These are phyloP conservation scores for Plasmodium gonderi DNA, from an alignment of 169 alveolate species.

Conservation along the genomic window DNA sequence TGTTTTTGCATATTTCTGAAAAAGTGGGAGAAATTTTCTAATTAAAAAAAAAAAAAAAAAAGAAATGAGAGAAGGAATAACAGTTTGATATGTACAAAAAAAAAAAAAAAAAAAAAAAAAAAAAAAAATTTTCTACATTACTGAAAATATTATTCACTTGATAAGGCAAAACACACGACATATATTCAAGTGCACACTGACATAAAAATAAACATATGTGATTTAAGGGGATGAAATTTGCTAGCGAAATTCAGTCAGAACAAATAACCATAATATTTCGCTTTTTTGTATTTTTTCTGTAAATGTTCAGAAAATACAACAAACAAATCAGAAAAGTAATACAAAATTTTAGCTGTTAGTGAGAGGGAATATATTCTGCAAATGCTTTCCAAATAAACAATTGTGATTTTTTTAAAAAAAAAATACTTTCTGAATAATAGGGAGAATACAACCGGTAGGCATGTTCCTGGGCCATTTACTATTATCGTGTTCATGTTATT, in stretches of 20 bases:
- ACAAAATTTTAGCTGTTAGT: conserved; percentile 42
- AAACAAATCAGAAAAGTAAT: conserved; percentile 51
- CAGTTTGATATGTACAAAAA: not conserved
- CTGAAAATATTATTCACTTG: no score
- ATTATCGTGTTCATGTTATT: conserved; percentile 39
- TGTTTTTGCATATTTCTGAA: not conserved
- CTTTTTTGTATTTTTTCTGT: conserved; percentile 51
- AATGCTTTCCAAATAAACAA: conserved; percentile 58
- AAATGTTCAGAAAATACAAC: conserved; percentile 69
- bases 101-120: no score
- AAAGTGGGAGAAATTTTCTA: not conserved
- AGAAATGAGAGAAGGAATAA: not conserved
- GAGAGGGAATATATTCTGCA: conserved; percentile 67
- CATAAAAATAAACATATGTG: not conserved
- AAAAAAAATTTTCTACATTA: no score
- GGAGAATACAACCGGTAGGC: conserved; percentile 65
- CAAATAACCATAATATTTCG: conserved; percentile 58
- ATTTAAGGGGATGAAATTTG: not conserved
- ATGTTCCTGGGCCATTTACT: conserved; percentile 72
- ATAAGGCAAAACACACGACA: no score
- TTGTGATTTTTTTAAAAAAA: conserved; percentile 55
- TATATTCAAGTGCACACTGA: not conserved
- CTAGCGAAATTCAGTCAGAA: conserved; percentile 11
- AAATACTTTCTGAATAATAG: conserved; percentile 51
- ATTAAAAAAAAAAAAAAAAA: not conserved